Percentiles rank a stretch among this genome's conserved stretches.
Evolutionary conservation across 306 rosid genomes (phyloP).

Genomic region (Quillaja saponaria): DNA sequence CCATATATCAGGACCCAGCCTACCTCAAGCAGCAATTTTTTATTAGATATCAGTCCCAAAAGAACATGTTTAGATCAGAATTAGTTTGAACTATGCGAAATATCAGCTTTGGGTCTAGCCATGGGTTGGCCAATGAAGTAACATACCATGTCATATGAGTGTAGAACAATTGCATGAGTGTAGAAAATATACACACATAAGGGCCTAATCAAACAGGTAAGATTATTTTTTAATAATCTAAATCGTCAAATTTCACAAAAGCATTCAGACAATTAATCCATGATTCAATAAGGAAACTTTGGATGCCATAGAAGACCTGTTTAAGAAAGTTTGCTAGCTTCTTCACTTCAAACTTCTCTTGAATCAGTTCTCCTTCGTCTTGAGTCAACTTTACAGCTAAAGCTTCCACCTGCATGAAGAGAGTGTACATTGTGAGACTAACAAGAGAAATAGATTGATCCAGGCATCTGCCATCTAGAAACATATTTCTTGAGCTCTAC

Average conservation of each 20-base stretch:
- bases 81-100: too few relatives aligned
- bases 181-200: background rate
- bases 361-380: slow-evolving; percentile 96
- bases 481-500: slow-evolving; percentile 1
- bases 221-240: background rate
- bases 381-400: slow-evolving; percentile 95
- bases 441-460: slow-evolving; percentile 9
- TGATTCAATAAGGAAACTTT: slow-evolving; percentile 7
- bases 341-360: slow-evolving; percentile 98
- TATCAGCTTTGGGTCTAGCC: background rate
- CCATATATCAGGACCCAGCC: too few relatives aligned
- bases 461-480: slow-evolving; percentile 13
- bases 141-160: background rate
- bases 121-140: background rate
- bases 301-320: slow-evolving; percentile 52
- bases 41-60: too few relatives aligned
- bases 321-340: slow-evolving; percentile 89
- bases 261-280: slow-evolving; percentile 11
- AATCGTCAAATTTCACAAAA: background rate
- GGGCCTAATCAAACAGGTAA: background rate
- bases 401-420: slow-evolving; percentile 83
- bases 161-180: background rate
- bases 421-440: slow-evolving; percentile 21
- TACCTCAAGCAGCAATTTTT: too few relatives aligned
- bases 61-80: too few relatives aligned